Conservation (phyloP, 139 green algal genomes). For the Limnomonas spitsbergensis region DNA sequence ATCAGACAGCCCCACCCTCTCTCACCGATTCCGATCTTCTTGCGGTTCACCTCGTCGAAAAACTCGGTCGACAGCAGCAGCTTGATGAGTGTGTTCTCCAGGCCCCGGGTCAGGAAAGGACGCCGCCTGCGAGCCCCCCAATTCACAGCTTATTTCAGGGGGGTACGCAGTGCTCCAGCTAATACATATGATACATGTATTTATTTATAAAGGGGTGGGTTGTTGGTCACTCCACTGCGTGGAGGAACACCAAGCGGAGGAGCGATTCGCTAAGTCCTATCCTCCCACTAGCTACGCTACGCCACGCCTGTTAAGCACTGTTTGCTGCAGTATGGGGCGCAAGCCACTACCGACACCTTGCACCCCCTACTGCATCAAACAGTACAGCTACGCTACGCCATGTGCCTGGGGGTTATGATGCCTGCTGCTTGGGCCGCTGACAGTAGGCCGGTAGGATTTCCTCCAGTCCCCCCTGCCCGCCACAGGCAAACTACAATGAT, state of each 20-base stretch:
- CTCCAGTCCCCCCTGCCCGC: too few species aligned
- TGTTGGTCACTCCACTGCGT: neutral
- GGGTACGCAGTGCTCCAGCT: neutral
- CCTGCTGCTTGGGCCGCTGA: too few species aligned
- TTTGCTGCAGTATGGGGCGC: too few species aligned
- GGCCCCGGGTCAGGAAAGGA: slow-evolving; percentile 88
- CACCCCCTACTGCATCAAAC: too few species aligned
- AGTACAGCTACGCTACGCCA: too few species aligned
- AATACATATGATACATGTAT: neutral
- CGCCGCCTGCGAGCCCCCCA: slow-evolving; percentile 77
- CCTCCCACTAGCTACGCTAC: too few species aligned
- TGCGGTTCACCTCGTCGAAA: slow-evolving; percentile 69
- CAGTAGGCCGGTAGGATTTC: too few species aligned
- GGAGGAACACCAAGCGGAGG: neutral
- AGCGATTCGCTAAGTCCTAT: neutral
- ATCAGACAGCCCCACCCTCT: too few species aligned
- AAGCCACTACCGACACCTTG: too few species aligned
- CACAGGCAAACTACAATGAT: too few species aligned
- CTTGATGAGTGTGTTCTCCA: slow-evolving; percentile 91
- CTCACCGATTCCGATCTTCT: slow-evolving; percentile 79
- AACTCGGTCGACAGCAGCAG: slow-evolving; percentile 87
- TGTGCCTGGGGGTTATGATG: too few species aligned
- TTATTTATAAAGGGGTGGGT: neutral
- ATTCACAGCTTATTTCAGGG: neutral
- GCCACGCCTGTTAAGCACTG: too few species aligned